Conservation (phyloP, 352 stramenopile genomes). For the Phytophthora aleatoria region DNA sequence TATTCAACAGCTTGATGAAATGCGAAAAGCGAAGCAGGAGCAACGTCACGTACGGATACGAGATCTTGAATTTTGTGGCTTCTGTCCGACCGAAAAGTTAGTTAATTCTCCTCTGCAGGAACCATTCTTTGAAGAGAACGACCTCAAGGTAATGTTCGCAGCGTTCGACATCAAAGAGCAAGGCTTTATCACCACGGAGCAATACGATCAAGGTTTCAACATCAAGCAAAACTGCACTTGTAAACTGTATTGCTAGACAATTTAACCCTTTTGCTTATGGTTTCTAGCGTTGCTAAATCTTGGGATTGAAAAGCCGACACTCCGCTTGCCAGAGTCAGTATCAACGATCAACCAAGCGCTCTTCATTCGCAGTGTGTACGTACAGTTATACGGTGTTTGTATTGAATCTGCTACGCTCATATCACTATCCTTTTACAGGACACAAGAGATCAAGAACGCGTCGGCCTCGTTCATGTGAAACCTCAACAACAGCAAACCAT, state of each 20-base stretch:
- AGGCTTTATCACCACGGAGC: constrained; percentile 61
- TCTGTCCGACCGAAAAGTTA: too few species aligned
- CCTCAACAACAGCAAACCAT: background rate
- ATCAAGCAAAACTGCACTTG: background rate
- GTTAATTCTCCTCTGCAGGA: constrained; percentile 32
- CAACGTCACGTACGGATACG: constrained; percentile 48
- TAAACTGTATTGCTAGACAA: background rate
- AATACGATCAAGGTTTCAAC: constrained; percentile 64
- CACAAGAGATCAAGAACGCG: constrained; percentile 74
- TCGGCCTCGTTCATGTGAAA: constrained; percentile 66
- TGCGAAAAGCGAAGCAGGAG: constrained; percentile 60
- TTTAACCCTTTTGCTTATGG: background rate
- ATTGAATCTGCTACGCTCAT: background rate
- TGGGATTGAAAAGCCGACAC: constrained; percentile 67
- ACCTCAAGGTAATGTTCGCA: constrained; percentile 75
- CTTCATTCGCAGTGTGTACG: constrained; percentile 77
- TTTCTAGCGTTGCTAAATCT: constrained; percentile 55
- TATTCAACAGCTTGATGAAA: constrained; percentile 55
- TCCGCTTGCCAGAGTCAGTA: constrained; percentile 69
- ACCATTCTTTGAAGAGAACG: constrained; percentile 74
- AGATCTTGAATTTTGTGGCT: background rate
- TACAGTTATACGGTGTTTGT: background rate
- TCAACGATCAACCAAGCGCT: constrained; percentile 56
- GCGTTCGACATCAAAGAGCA: constrained; percentile 78
- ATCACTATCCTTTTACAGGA: constrained; percentile 31